phyloP scores from a whole-genome alignment of 305 asterid genomes.

The Ruellia speciosa region DNA sequence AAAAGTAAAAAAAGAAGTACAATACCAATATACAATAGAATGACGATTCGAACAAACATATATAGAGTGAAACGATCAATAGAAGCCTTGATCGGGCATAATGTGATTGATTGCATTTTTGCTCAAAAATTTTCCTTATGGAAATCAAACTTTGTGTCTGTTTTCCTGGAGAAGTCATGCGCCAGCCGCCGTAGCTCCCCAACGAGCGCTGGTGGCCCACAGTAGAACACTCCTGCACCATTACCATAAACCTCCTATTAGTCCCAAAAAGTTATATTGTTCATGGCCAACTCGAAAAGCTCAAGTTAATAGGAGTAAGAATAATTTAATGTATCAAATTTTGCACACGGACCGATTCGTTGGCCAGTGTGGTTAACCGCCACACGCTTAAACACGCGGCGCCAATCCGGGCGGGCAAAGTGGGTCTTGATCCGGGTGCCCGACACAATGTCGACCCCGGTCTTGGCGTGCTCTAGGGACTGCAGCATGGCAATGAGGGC shows the following conservation, averaged over 20 bases:
- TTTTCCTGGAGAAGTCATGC: constrained; percentile 42
- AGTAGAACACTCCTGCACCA: constrained; percentile 50
- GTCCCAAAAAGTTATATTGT: too few relatives aligned
- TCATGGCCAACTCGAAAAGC: too few relatives aligned
- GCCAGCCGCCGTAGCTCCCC: constrained; percentile 50
- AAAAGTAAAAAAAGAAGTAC: background rate
- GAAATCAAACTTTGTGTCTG: constrained; percentile 49
- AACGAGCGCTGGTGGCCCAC: constrained; percentile 52
- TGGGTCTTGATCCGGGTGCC: constrained; percentile 57
- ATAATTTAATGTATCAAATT: too few relatives aligned
- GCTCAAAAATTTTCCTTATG: constrained; percentile 51
- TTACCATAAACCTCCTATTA: background rate
- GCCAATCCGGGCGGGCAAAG: constrained; percentile 64
- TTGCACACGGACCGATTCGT: constrained; percentile 50
- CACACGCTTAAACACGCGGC: constrained; percentile 40
- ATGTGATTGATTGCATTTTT: too few relatives aligned
- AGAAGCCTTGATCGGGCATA: too few relatives aligned
- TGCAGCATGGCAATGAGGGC: constrained; percentile 67
- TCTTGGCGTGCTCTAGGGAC: constrained; percentile 59
- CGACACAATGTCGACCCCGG: constrained; percentile 53
- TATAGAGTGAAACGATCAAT: too few relatives aligned
- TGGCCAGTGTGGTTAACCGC: constrained; percentile 49
- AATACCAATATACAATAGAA: too few relatives aligned
- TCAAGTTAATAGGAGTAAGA: too few relatives aligned
- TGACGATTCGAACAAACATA: too few relatives aligned